These are phyloP conservation scores for Fusarium scirpi DNA, from an alignment of 2,329 filamentous ascomycete genomes.

Conservation along the genomic window DNA sequence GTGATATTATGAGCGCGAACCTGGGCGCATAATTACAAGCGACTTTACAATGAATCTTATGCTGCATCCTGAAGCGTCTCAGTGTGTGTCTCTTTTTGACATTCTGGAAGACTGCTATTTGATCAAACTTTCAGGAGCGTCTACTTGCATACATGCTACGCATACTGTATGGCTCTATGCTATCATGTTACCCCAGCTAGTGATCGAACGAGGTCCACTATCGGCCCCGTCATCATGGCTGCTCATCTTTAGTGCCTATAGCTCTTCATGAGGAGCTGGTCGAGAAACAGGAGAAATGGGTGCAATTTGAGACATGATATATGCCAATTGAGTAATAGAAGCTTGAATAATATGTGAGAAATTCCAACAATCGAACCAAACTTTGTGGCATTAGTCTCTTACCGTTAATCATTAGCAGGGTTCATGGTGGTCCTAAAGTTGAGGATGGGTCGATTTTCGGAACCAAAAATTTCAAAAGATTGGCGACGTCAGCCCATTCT, in stretches of 20 bases:
- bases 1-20: neutral
- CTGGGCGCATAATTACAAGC: neutral
- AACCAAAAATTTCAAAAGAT: constrained; percentile 41
- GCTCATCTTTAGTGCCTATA: constrained; percentile 30
- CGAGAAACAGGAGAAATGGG: neutral
- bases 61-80: neutral
- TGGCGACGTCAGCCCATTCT: constrained; percentile 49
- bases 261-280: constrained; percentile 11
- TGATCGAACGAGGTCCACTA: constrained; percentile 31
- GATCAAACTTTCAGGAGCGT: constrained; percentile 9
- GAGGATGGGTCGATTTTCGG: constrained; percentile 47
- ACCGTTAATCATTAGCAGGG: constrained; percentile 11
- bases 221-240: constrained; percentile 37
- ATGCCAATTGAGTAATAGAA: neutral
- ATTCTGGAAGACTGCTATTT: neutral
- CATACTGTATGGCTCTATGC: constrained; percentile 12
- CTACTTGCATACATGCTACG: constrained; percentile 16
- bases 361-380: neutral
- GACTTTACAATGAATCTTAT: neutral
- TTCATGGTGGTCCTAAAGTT: constrained; percentile 17
- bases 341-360: too few species aligned
- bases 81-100: neutral
- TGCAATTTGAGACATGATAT: constrained; percentile 8
- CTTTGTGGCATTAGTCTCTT: neutral
- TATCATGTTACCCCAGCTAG: constrained; percentile 13